These are phyloP conservation scores for Claviceps sp. DNA, from an alignment of 2,329 filamentous ascomycete genomes.

Conservation along the genomic window DNA sequence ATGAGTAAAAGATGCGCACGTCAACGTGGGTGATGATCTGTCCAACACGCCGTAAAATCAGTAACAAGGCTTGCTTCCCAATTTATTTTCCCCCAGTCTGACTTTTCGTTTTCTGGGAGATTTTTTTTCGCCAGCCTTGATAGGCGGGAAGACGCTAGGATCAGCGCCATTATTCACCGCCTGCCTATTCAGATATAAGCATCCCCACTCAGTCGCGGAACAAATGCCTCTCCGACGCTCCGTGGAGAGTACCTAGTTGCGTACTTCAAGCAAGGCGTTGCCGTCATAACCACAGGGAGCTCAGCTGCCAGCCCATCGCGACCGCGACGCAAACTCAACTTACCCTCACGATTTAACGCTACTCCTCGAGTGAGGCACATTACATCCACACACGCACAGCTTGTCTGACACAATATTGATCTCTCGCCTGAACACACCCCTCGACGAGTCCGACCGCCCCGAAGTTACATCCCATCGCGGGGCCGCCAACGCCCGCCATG, in stretches of 20 bases:
- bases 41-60: background rate
- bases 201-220: slow-evolving; percentile 8
- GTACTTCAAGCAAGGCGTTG: background rate
- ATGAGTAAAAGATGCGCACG: background rate
- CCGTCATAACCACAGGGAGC: too few species aligned
- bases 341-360: too few species aligned
- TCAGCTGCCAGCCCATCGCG: too few species aligned
- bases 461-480: slow-evolving; percentile 4
- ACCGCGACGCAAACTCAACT: too few species aligned
- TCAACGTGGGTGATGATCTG: slow-evolving; percentile 8
- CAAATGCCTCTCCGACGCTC: slow-evolving; percentile 4
- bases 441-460: background rate
- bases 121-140: slow-evolving; percentile 12
- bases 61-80: too few species aligned
- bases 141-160: slow-evolving; percentile 4
- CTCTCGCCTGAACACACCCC: background rate
- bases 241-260: background rate
- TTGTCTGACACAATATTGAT: background rate
- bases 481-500: slow-evolving; percentile 29
- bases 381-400: background rate
- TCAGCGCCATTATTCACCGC: slow-evolving; percentile 10
- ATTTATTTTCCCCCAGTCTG: slow-evolving; percentile 10
- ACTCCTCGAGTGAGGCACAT: too few species aligned
- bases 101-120: slow-evolving; percentile 9
- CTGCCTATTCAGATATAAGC: slow-evolving; percentile 6